phyloP scores from a whole-genome alignment of 2,329 filamentous ascomycete genomes.

The Lachnellula cervina region DNA sequence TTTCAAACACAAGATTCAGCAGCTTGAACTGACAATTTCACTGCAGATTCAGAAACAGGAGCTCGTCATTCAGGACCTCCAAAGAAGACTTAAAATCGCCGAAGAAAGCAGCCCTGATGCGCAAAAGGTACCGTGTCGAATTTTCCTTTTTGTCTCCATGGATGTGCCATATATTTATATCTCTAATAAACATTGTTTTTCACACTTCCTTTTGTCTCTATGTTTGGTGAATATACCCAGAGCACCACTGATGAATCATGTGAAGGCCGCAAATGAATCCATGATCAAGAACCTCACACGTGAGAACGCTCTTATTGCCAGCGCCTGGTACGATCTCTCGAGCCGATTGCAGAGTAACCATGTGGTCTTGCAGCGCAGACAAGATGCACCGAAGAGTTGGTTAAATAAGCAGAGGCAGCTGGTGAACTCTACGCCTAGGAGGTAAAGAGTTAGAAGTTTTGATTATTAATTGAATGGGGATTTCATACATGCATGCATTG shows the following conservation, averaged over 20 bases:
- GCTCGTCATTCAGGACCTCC: constrained; percentile 25
- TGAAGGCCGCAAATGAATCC: constrained; percentile 27
- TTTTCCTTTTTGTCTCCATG: constrained; percentile 9
- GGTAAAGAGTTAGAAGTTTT: constrained; percentile 13
- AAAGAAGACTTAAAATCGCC: constrained; percentile 24
- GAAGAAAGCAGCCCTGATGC: constrained; percentile 26
- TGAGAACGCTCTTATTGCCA: constrained; percentile 73
- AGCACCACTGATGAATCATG: constrained; percentile 9
- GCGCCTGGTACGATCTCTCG: constrained; percentile 83
- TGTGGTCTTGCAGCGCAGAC: constrained; percentile 68
- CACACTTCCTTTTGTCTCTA: neutral
- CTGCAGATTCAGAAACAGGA: constrained; percentile 28
- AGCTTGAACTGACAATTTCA: constrained; percentile 18
- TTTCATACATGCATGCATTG: constrained; percentile 5
- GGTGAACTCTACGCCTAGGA: constrained; percentile 44
- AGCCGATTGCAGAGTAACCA: constrained; percentile 77
- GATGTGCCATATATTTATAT: neutral
- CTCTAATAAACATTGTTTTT: neutral
- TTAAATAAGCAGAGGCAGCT: constrained; percentile 75
- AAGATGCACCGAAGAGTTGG: constrained; percentile 75
- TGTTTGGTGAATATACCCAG: neutral
- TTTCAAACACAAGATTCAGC: neutral
- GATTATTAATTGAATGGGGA: neutral
- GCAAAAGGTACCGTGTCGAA: constrained; percentile 27
- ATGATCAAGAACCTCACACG: constrained; percentile 58